Percentiles rank a stretch among this genome's conserved stretches.
phyloP scores from a whole-genome alignment of 2,329 filamentous ascomycete genomes.

The Zymoseptoria passerinii region DNA sequence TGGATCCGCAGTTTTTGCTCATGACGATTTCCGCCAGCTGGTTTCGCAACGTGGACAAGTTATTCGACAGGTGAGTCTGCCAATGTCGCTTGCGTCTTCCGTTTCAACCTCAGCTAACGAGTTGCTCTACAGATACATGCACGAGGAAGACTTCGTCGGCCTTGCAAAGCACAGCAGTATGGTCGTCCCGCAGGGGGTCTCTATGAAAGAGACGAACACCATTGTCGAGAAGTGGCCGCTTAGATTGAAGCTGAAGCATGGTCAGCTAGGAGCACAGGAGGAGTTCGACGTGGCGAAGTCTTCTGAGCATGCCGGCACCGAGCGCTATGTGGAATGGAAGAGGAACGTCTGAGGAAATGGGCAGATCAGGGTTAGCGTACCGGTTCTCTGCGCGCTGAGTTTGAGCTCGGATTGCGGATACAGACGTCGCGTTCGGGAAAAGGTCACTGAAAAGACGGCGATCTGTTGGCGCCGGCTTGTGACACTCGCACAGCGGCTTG shows the following conservation, averaged over 20 bases:
- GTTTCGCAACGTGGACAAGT: background rate
- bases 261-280: conserved; percentile 6
- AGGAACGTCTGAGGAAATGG: background rate
- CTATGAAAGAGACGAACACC: conserved; percentile 11
- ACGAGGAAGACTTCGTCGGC: no score
- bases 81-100: background rate
- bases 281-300: conserved; percentile 10
- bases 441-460: no score
- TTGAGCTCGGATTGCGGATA: no score
- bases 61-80: background rate
- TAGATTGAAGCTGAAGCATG: conserved; percentile 4
- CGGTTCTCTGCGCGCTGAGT: no score
- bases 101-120: no score
- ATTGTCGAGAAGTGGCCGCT: conserved; percentile 18
- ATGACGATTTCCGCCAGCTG: background rate
- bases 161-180: no score
- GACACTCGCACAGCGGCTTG: no score
- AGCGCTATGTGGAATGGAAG: conserved; percentile 19
- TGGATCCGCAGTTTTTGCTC: background rate
- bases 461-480: no score
- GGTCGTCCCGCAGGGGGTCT: background rate
- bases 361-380: no score
- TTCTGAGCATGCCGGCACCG: conserved; percentile 5
- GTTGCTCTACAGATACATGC: no score
- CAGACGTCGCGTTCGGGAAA: no score